Evolutionary conservation across 1,139 yeast species (phyloP).

Genomic region (Saccharomyces pastorianus): DNA sequence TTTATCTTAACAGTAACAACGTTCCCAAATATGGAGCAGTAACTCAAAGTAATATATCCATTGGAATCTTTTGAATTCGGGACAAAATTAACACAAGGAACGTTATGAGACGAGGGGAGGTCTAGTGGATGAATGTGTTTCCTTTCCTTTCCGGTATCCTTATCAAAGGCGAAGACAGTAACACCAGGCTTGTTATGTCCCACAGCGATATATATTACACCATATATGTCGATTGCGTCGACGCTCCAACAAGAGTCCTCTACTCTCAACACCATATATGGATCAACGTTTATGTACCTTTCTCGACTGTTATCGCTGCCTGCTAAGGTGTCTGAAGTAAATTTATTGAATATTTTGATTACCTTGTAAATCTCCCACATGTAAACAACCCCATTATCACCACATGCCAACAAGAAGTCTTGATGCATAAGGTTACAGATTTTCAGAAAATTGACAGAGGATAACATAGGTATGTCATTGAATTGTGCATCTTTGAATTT

Average conservation of each 20-base stretch:
- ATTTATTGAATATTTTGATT: conserved; percentile 2
- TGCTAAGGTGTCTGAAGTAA: not conserved
- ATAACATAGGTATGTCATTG: not conserved
- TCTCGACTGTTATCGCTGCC: not conserved
- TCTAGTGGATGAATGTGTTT: conserved; percentile 4
- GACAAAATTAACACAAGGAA: conserved; percentile 16
- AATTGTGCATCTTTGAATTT: conserved; percentile 1
- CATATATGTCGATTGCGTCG: conserved; percentile 11
- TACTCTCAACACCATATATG: conserved; percentile 10
- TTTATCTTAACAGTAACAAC: conserved; percentile 8
- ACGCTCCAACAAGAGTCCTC: conserved; percentile 23
- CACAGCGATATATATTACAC: conserved; percentile 14
- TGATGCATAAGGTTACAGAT: conserved; percentile 10
- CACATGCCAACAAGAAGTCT: conserved; percentile 16
- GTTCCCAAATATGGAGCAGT: conserved; percentile 18
- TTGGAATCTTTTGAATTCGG: conserved; percentile 7
- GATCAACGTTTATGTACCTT: conserved; percentile 3
- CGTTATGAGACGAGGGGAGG: conserved; percentile 13
- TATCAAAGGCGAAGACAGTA: conserved; percentile 12
- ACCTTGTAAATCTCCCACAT: conserved; percentile 9
- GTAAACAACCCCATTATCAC: conserved; percentile 10
- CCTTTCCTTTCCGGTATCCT: not conserved
- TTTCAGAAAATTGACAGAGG: conserved; percentile 14
- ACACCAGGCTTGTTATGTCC: conserved; percentile 24
- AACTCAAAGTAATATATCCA: conserved; percentile 13